Base-by-base conservation (phyloP, 2,329 filamentous ascomycete genomes). In the Bertia moriformis region DNA sequence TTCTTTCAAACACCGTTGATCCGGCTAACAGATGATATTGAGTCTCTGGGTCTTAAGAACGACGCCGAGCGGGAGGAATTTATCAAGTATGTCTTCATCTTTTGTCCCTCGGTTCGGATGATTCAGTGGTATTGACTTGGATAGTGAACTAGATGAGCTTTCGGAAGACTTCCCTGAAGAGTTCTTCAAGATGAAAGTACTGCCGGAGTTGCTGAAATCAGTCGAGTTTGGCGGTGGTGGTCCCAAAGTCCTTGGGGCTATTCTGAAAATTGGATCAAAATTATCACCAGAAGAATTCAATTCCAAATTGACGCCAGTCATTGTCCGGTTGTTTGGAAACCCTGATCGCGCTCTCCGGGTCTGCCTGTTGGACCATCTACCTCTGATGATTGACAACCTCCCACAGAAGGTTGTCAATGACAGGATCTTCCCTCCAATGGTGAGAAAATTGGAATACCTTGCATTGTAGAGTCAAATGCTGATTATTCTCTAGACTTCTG, bases 141-240 rank as follows among this genome's bases (percentile, higher is more conserved):
- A 7, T 17, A 35, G 32, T 17, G 85, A 93, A 51, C 71, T 98
- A 4, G 86, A 93, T 47, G 71, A 83, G 43, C 69, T 95, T 4
- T 82, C 86, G 0, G 86, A 95, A 47, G 88, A 98, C 56, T 95
- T 96, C 44, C 91, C 91, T 0, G 89, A 95, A 53, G 91, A 96
- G 43, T 98, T 94, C 57, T 94, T 96, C 67, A 93, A 93, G 55
- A 83, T 93, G 71, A 98, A 96, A 53, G 78, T 98, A 3, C 67
- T 98, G 5, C 91, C 91, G 0, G 91, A 98, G 54, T 65, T 98
- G 19, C 69, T 98, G n/a, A 98, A 96, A 54, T 94, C 88, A 0
- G 87, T 96, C n/a, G 91, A 98, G 52, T 98, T 95, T 56, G 91
- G 91, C 4, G 91, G 89, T 10, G 91, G 91, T 19, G 91, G 91